Percentiles rank a stretch among this genome's conserved stretches.
Evolutionary conservation across 192 early-diverging fungal genomes (phyloP).

Genomic region (Linnemannia zychae): DNA sequence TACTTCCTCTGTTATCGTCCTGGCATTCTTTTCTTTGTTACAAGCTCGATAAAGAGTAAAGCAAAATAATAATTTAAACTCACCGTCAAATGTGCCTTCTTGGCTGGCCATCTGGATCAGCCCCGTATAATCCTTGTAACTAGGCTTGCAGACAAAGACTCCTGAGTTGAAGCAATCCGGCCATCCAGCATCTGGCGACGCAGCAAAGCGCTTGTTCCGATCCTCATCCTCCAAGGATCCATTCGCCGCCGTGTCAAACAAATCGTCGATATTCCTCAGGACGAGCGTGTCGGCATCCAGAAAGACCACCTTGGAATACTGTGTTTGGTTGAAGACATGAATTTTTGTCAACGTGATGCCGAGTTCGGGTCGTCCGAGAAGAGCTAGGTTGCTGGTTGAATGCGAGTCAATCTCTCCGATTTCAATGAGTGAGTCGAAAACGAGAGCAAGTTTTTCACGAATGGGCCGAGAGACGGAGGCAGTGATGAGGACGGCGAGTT

Average conservation of each 20-base stretch:
- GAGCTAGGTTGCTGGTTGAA: conserved; percentile 67
- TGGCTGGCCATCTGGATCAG: conserved; percentile 65
- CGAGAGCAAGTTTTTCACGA: conserved; percentile 63
- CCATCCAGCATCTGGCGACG: conserved; percentile 95
- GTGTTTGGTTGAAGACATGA: conserved; percentile 84
- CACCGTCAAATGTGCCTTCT: conserved; percentile 89
- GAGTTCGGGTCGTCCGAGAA: conserved; percentile 94
- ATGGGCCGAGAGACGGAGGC: conserved; percentile 66
- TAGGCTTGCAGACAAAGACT: conserved; percentile 84
- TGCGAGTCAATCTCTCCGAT: conserved; percentile 76
- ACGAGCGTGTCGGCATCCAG: conserved; percentile 95
- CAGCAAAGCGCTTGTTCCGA: conserved; percentile 75
- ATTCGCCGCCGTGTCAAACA: conserved; percentile 75
- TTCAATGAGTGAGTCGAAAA: conserved; percentile 81
- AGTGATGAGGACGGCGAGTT: conserved; percentile 80
- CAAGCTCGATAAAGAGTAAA: conserved; percentile 5
- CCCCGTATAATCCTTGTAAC: conserved; percentile 61
- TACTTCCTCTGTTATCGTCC: too few species aligned
- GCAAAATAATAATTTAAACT: background rate
- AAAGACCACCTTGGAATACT: conserved; percentile 80
- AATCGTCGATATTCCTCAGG: conserved; percentile 82
- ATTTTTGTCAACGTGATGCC: conserved; percentile 93
- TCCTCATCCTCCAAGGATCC: conserved; percentile 45
- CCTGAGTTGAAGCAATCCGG: conserved; percentile 99
- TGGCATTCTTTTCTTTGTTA: too few species aligned